A percentile compares a stretch with the other conserved stretches of the same genome.
Evolutionary conservation across 176 grass and related monocot species (phyloP).

Genomic region (Ensete glaucum): DNA sequence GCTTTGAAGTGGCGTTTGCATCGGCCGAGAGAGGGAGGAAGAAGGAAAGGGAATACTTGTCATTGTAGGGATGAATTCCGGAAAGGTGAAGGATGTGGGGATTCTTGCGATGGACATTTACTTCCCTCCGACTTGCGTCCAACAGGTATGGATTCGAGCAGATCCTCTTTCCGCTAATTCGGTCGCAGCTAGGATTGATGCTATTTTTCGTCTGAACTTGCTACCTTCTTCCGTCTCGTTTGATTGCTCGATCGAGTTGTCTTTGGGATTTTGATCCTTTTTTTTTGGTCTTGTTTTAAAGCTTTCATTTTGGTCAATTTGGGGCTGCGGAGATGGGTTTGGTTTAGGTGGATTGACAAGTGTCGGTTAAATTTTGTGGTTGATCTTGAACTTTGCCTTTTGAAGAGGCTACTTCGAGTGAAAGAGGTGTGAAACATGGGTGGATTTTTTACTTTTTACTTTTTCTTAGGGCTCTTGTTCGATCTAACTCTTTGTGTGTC

Average conservation of each 20-base stretch:
- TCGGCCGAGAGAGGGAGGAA: neutral
- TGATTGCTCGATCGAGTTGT: neutral
- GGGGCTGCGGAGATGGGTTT: neutral
- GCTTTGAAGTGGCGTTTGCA: neutral
- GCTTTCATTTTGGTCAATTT: neutral
- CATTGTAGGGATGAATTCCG: neutral
- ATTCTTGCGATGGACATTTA: conserved; percentile 96
- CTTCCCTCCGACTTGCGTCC: conserved; percentile 72
- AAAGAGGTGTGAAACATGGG: neutral
- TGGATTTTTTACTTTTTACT: neutral
- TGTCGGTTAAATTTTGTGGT: neutral
- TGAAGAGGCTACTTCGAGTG: too few relatives aligned
- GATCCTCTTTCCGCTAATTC: neutral
- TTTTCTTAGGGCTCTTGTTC: neutral
- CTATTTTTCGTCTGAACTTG: neutral
- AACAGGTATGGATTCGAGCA: conserved; percentile 33
- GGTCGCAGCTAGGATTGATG: neutral
- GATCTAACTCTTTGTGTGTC: neutral
- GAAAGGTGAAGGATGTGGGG: conserved; percentile 50
- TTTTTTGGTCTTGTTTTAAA: neutral
- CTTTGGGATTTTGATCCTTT: neutral
- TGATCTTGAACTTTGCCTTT: too few relatives aligned
- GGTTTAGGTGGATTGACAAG: neutral
- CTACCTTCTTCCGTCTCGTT: too few relatives aligned
- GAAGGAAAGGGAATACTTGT: neutral